These are phyloP conservation scores for Dothidotthia symphoricarpi DNA, from an alignment of 2,329 filamentous ascomycete genomes.

Conservation along the genomic window DNA sequence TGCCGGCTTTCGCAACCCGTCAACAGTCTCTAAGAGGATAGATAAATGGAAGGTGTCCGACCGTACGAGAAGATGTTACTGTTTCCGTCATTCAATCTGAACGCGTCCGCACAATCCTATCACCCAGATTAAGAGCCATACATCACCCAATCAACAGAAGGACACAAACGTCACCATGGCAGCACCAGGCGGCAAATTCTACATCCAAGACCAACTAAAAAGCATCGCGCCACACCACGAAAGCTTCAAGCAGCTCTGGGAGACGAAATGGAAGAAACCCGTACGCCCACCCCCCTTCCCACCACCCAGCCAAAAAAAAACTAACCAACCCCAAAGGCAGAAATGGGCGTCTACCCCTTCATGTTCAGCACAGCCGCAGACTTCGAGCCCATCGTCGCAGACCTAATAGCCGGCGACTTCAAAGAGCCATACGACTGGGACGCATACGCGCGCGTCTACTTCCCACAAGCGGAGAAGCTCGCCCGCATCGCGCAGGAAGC, in stretches of 20 bases:
- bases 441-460: constrained; percentile 61
- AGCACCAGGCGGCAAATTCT: constrained; percentile 44
- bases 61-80: no score
- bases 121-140: no score
- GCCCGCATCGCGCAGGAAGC: constrained; percentile 54
- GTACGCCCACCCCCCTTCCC: constrained; percentile 42
- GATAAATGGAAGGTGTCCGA: no score
- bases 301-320: neutral
- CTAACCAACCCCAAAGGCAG: constrained; percentile 22
- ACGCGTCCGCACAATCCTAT: no score
- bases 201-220: constrained; percentile 49
- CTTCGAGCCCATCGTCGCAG: constrained; percentile 67
- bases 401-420: constrained; percentile 60
- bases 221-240: constrained; percentile 48
- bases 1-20: no score
- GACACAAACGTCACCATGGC: constrained; percentile 35
- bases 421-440: constrained; percentile 64
- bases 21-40: no score
- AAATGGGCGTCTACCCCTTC: constrained; percentile 68
- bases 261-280: constrained; percentile 71
- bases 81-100: no score
- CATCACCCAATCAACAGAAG: neutral
- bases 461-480: constrained; percentile 61
- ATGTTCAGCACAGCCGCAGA: constrained; percentile 68
- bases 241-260: constrained; percentile 57